These are phyloP conservation scores for Stachybotrys echinatus DNA, from an alignment of 2,329 filamentous ascomycete species.

Conservation along the genomic window DNA sequence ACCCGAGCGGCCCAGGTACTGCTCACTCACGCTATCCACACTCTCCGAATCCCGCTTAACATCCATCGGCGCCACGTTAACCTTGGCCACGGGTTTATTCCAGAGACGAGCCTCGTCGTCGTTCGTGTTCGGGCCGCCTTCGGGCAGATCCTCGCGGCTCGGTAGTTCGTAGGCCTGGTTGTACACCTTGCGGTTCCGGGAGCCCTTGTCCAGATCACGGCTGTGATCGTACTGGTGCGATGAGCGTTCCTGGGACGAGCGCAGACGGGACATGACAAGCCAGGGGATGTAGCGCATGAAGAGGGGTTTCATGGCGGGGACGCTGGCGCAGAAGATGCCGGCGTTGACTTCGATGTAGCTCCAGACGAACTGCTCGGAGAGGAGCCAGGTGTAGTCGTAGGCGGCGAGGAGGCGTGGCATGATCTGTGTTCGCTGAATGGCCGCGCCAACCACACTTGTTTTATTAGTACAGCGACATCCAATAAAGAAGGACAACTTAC, in stretches of 20 bases:
- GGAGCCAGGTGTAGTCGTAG: constrained; percentile 18
- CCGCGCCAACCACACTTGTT: constrained; percentile 18
- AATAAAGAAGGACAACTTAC: constrained; percentile 8
- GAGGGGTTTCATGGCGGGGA: constrained; percentile 44
- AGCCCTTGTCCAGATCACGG: constrained; percentile 10
- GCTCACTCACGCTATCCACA: constrained; percentile 12
- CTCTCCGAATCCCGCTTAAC: constrained; percentile 14
- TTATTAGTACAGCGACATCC: background rate
- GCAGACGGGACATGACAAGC: constrained; percentile 16
- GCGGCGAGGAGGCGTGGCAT: constrained; percentile 15
- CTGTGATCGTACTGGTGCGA: constrained; percentile 6
- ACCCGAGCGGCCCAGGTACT: constrained; percentile 5
- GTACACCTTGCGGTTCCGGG: constrained; percentile 9
- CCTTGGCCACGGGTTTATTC: constrained; percentile 8
- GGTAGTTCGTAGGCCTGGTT: constrained; percentile 16
- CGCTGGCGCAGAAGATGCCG: constrained; percentile 43
- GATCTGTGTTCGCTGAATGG: constrained; percentile 20
- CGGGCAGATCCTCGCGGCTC: constrained; percentile 9
- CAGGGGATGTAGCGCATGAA: constrained; percentile 28
- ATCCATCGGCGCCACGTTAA: no score
- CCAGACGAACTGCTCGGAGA: constrained; percentile 29
- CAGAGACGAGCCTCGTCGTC: constrained; percentile 19
- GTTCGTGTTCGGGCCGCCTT: constrained; percentile 1
- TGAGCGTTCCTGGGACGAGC: constrained; percentile 12
- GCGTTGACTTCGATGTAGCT: constrained; percentile 43